Evolutionary conservation across 352 stramenopile genomes (phyloP), one percentile per base, ranked within the genome.

Genomic region (Elongisporangium undulatum): DNA sequence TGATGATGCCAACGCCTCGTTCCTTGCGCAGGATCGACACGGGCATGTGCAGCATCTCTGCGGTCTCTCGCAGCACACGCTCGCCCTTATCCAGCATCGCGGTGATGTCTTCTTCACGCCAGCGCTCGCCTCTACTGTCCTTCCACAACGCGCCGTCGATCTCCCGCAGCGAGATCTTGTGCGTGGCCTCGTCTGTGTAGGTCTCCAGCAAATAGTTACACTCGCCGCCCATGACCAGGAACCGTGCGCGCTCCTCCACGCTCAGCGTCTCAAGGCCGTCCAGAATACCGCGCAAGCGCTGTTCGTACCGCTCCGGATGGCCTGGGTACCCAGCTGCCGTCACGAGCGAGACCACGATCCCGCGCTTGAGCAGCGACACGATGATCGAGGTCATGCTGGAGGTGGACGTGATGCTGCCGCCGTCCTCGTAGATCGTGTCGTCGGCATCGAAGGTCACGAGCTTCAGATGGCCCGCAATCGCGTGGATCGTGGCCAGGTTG

Each of bases 181-280:
- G 68, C 7, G 70, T 80, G 7, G 54, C 59, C 22, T 62, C 62
- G 54, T 82, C 53, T 23, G 71, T 85, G 63, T 86, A 73, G 23
- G 80, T 87, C 58, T 91, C 85, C 12, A 92, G 71, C 15, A 99
- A 74, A 67, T 98, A 99, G 67, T 99, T 99, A 74, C 94, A 98
- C 73, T 99, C 96, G 22, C 96, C 96, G 52, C 96, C 96, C 89
- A 98, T 98, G 56, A 99, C 89, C 2, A 94, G 58, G 62, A 94
- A 94, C 6, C 82, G 75, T 41, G 82, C 77, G 39, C 82, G 80
- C 59, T 90, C 72, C 26, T 87, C 78, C 6, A 72, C 69, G 0
- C 68, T 76, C n/a, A 89, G 66, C 4, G 58, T 51, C 22, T 72
- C 68, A 0, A 94, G 67, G 7, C 75, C 79, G n/a, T 92, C 82